Base-by-base conservation (phyloP, 2,329 filamentous ascomycete species). In the Camillea tinctor region DNA sequence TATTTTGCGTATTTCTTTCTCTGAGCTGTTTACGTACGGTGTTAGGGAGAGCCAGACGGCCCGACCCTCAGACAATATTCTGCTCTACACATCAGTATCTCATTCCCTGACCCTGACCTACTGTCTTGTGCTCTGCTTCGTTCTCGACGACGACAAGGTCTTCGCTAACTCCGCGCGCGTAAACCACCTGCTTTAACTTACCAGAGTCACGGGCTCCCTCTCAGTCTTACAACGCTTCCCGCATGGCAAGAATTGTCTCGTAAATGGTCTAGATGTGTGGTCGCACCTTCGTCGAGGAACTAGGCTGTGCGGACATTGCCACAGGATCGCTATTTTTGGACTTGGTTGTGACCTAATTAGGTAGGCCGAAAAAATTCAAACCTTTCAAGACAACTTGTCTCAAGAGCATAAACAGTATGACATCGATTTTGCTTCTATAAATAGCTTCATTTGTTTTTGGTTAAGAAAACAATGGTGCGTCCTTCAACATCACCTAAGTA, bases 251-350 rank as follows among this genome's bases (percentile, higher is more conserved):
- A 22, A 94, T 90, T 0, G 90, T 94, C 75, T 95, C 86, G 63
- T 90, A n/a, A n/a, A n/a, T n/a, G 91, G 72, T 96, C 92, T 49
- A 96, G 80, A 77, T 96, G 92, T 1, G 92, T 94, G n/a, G n/a
- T n/a, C 6, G 91, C 95, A 22, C 92, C 88, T 73, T 92, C 92
- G 71, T 94, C 91, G 7, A 94, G 81, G 5, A n/a, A 94, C 81
- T 2, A 94, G 80, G 59, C 91, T 83, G 65, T 93, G 90, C 20
- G 90, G 90, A 3, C 84, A 79, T 49, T 77, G 78, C 81, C 87
- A 88, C 40, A 94, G 76, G n/a, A 93, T 75, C n/a, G n/a, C n/a
- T n/a, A n/a, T n/a, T n/a, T n/a, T n/a, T n/a, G n/a, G n/a, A n/a
- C n/a, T n/a, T n/a, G n/a, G n/a, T n/a, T n/a, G n/a, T n/a, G n/a